Evolutionary conservation across 2,329 filamentous ascomycete species (phyloP).

Genomic region (Colletotrichum sojae): DNA sequence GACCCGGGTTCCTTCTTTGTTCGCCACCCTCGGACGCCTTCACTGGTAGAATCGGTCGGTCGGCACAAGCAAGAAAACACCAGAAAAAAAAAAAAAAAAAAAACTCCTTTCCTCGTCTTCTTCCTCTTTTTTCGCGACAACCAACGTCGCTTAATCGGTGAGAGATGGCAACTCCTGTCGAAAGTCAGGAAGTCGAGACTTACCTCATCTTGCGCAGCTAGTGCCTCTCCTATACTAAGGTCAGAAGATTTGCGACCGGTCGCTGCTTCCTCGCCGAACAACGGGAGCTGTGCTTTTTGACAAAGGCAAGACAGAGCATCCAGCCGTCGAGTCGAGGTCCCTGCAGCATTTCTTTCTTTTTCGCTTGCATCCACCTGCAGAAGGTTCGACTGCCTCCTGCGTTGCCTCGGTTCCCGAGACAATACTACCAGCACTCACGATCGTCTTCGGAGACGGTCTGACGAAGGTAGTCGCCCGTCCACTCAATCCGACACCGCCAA

Average conservation of each 20-base stretch:
- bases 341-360: neutral
- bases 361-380: neutral
- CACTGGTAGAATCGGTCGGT: constrained; percentile 63
- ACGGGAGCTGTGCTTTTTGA: constrained; percentile 18
- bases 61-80: constrained; percentile 20
- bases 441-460: constrained; percentile 29
- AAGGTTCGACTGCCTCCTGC: constrained; percentile 15
- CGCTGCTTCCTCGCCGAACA: constrained; percentile 26
- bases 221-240: neutral
- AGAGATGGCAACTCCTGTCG: constrained; percentile 40
- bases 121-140: constrained; percentile 11
- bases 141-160: constrained; percentile 32
- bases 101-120: constrained; percentile 1
- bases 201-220: constrained; percentile 34
- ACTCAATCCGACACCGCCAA: constrained; percentile 62
- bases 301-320: constrained; percentile 17
- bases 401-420: constrained; percentile 15
- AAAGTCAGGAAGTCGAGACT: constrained; percentile 37
- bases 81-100: constrained; percentile 3
- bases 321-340: constrained; percentile 14
- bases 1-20: constrained; percentile 41
- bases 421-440: neutral
- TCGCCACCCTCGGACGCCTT: constrained; percentile 69
- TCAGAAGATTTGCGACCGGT: constrained; percentile 8
- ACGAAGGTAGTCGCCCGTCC: constrained; percentile 1